Evolutionary conservation across 140 eudicot species (phyloP), one percentile per base, ranked within the genome.

Genomic region (Oenanthe javanica): DNA sequence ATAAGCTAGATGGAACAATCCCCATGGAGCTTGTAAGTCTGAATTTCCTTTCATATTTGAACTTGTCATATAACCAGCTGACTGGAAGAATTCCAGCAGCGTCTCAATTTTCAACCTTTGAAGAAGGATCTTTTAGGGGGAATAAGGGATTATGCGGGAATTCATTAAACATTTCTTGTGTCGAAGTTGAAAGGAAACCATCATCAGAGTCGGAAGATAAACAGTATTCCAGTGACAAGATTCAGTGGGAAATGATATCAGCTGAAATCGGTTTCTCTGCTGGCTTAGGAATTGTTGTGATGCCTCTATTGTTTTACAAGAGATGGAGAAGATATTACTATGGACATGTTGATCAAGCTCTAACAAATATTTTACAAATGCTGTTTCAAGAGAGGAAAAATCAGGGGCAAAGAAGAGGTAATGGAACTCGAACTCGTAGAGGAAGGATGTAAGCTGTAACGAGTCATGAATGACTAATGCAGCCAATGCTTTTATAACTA

Each of bases 101-200:
- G 42, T 5, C 48, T 2, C 89, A 88, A 46, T 64, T 88, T 27
- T 81, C 38, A 15, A 81, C 88, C 27, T 86, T 86, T 40, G 25
- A 76, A 4, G 71, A 78, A 25, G 9, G 11, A 18, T 79, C 87
- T 36, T 88, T 50, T 48, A 59, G 8, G 59, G 89, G 89, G 49
- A 88, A 86, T 16, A 15, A 21, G 21, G 87, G 84, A 21, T 77
- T 86, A 69, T 88, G 87, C 14, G 88, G 88, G 72, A 51, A 31
- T n/a, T 84, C 84, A 8, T 47, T 83, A 71, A 72, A 57, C 76
- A 69, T 16, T 51, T 48, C 19, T 10, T 87, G 90, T 75, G 54
- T 8, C 13, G 23, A 4, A 4, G 14, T n/a, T 31, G 46, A 40
- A 18, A 4, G 4, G 6, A 8, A 19, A 42, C 78, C 71, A 71